Conservation (phyloP, 345 rosid genomes). For the Toxicodendron radicans region DNA sequence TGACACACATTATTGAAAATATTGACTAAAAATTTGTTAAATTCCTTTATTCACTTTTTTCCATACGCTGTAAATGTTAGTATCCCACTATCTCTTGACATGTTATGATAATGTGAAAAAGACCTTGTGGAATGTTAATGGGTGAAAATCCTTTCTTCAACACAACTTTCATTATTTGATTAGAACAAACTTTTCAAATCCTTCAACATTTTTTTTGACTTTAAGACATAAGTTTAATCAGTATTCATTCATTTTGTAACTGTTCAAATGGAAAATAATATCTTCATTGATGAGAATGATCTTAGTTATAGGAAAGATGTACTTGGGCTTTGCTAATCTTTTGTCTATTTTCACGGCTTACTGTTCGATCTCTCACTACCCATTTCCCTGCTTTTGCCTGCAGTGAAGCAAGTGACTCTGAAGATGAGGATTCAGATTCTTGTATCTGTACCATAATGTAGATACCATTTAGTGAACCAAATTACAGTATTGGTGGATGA, state of each 20-base stretch:
- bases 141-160: not conserved
- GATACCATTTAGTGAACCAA: slow-evolving; percentile 21
- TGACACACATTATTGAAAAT: not conserved
- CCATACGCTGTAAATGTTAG: not conserved
- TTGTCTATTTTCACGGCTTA: not conserved
- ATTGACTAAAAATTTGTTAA: not conserved
- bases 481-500: slow-evolving; percentile 18
- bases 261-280: slow-evolving; percentile 1
- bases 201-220: not conserved
- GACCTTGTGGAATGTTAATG: slow-evolving; percentile 1
- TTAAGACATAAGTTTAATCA: not conserved
- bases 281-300: not conserved
- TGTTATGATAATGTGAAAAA: slow-evolving; percentile 1
- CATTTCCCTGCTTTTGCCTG: slow-evolving; percentile 29
- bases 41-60: not conserved
- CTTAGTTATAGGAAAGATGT: slow-evolving; percentile 8
- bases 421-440: slow-evolving; percentile 77
- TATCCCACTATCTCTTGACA: not conserved
- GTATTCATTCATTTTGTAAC: not conserved
- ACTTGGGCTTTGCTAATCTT: not conserved
- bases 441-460: slow-evolving; percentile 92
- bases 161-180: not conserved
- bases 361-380: slow-evolving; percentile 5
- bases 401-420: slow-evolving; percentile 88
- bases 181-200: not conserved